These are phyloP conservation scores for Tetrahymena thermophila DNA, from an alignment of 73 alveolate species.

Conservation along the genomic window DNA sequence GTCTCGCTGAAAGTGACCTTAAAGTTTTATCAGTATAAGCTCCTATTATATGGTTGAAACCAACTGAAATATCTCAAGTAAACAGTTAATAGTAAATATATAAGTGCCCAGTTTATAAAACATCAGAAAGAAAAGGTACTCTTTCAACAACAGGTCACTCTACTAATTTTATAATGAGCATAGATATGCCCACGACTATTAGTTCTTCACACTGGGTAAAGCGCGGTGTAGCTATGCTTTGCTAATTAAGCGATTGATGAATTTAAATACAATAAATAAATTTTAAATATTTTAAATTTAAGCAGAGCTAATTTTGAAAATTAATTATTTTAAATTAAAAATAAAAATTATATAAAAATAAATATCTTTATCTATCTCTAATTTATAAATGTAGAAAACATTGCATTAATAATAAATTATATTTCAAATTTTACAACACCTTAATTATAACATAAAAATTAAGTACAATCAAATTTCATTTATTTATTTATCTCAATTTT, in stretches of 20 bases:
- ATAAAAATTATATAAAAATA: too few relatives aligned
- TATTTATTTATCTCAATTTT: too few relatives aligned
- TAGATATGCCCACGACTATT: constrained; percentile 53
- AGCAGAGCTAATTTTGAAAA: too few relatives aligned
- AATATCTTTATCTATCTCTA: too few relatives aligned
- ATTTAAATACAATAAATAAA: background rate
- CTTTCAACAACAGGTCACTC: constrained; percentile 84
- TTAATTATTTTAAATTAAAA: too few relatives aligned
- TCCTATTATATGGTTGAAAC: background rate
- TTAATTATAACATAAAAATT: too few relatives aligned
- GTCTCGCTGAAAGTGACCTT: background rate
- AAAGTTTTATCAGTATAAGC: background rate
- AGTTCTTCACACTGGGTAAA: constrained; percentile 81
- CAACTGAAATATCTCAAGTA: background rate
- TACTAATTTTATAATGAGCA: constrained; percentile 75
- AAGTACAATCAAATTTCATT: too few relatives aligned
- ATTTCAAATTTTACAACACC: too few relatives aligned
- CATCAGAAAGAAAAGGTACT: constrained; percentile 86
- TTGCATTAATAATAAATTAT: too few relatives aligned
- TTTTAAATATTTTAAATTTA: background rate
- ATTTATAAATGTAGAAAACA: too few relatives aligned
- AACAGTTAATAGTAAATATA: background rate
- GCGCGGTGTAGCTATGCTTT: constrained; percentile 84
- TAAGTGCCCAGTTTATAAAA: constrained; percentile 88
- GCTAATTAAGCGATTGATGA: constrained; percentile 15